Evolutionary conservation across 108 stramenopile species (phyloP).

Genomic region (Fistulifera solaris): DNA sequence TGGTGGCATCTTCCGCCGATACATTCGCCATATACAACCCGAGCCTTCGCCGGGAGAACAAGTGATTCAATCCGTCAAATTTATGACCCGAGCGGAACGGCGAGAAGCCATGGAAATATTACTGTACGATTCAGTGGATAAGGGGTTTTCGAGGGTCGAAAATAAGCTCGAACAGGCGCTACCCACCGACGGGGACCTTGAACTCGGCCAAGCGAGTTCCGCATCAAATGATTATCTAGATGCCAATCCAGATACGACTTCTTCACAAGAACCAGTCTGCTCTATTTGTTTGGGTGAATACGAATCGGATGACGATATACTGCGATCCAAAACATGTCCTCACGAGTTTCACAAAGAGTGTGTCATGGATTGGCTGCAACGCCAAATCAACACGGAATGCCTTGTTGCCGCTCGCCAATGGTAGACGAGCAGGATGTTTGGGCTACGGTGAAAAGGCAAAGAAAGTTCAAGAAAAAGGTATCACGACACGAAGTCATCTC

Average conservation of each 20-base stretch:
- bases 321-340: conserved; percentile 24
- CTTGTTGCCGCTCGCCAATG: conserved; percentile 24
- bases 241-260: background rate
- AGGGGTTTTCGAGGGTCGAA: background rate
- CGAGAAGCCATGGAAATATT: conserved; percentile 26
- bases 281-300: conserved; percentile 30
- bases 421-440: conserved; percentile 31
- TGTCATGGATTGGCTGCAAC: conserved; percentile 30
- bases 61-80: background rate
- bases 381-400: conserved; percentile 13
- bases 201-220: background rate
- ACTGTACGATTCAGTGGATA: background rate
- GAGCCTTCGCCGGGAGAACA: conserved; percentile 7
- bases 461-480: background rate
- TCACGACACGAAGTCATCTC: too few relatives aligned
- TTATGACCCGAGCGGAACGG: conserved; percentile 31
- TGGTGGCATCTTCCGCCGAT: conserved; percentile 24
- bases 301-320: conserved; percentile 14
- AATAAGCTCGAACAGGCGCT: background rate
- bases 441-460: conserved; percentile 12
- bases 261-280: conserved; percentile 8
- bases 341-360: conserved; percentile 43
- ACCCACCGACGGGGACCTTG: background rate
- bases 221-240: background rate
- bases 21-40: conserved; percentile 17